Percentiles rank a stretch among this genome's conserved stretches.
Evolutionary conservation across 2,329 filamentous ascomycete species (phyloP).

Genomic region (Cordyceps javanica): DNA sequence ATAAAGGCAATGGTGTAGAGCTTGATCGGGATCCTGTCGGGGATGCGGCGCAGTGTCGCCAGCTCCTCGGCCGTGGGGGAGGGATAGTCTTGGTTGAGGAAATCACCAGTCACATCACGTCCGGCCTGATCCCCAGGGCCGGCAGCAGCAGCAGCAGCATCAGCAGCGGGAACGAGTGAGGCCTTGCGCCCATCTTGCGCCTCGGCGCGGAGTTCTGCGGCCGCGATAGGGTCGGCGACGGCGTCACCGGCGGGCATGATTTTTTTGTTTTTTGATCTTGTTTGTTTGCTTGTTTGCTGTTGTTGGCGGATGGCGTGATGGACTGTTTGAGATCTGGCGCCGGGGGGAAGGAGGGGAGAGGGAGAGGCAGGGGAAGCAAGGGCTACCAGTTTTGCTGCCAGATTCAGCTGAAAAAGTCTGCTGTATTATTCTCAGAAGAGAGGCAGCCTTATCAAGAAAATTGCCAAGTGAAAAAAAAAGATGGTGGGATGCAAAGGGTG

Average conservation of each 20-base stretch:
- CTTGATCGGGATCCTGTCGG: conserved; percentile 52
- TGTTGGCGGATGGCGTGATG: background rate
- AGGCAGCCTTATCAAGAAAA: too few relatives aligned
- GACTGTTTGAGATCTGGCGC: too few relatives aligned
- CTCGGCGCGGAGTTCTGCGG: conserved; percentile 12
- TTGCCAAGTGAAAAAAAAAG: too few relatives aligned
- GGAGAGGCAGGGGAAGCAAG: too few relatives aligned
- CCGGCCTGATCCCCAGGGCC: too few relatives aligned
- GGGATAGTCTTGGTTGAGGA: conserved; percentile 14
- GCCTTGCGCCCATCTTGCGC: conserved; percentile 15
- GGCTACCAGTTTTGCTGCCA: too few relatives aligned
- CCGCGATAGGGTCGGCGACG: conserved; percentile 24
- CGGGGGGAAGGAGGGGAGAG: too few relatives aligned
- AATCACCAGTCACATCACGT: background rate
- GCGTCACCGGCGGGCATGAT: conserved; percentile 14
- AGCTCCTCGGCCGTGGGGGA: conserved; percentile 47
- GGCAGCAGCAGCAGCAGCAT: background rate
- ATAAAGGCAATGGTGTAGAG: conserved; percentile 60
- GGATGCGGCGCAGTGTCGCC: conserved; percentile 44
- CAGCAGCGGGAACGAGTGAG: conserved; percentile 1
- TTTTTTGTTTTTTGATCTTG: background rate
- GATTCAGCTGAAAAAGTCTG: too few relatives aligned
- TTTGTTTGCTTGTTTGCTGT: background rate
- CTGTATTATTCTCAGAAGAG: too few relatives aligned
- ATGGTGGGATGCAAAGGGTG: too few relatives aligned